phyloP scores from a whole-genome alignment of 2,329 filamentous ascomycete species.

The Laburnicola sp. region DNA sequence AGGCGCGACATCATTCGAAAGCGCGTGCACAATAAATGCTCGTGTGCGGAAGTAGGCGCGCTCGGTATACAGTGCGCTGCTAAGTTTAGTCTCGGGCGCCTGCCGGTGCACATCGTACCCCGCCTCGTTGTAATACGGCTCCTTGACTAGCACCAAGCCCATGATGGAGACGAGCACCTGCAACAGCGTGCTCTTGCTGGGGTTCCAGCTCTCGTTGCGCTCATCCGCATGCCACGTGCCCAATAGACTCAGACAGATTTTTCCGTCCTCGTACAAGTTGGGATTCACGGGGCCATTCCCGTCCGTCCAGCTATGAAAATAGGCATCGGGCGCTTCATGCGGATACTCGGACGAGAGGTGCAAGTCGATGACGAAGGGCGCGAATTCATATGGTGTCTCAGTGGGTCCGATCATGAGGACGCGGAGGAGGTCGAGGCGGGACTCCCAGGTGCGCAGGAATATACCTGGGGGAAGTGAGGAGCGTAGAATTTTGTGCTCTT shows the following conservation, averaged over 20 bases:
- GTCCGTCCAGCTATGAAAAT: slow-evolving; percentile 63
- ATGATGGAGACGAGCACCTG: slow-evolving; percentile 62
- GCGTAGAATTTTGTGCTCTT: slow-evolving; percentile 62
- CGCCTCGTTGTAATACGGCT: slow-evolving; percentile 67
- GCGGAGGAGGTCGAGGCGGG: slow-evolving; percentile 60
- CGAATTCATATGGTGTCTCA: slow-evolving; percentile 64
- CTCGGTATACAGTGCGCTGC: slow-evolving; percentile 57
- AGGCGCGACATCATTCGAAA: slow-evolving; percentile 49
- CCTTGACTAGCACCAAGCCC: slow-evolving; percentile 60
- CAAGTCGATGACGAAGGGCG: slow-evolving; percentile 64
- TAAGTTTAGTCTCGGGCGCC: slow-evolving; percentile 51
- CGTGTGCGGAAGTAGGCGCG: slow-evolving; percentile 58
- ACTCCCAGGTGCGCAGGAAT: slow-evolving; percentile 63
- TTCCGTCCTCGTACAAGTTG: slow-evolving; percentile 65
- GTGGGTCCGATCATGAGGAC: slow-evolving; percentile 61
- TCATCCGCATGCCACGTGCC: slow-evolving; percentile 62
- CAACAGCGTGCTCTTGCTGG: slow-evolving; percentile 57
- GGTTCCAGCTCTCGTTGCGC: slow-evolving; percentile 58
- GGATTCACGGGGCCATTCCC: slow-evolving; percentile 60
- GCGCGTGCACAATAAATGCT: slow-evolving; percentile 55
- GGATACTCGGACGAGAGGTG: slow-evolving; percentile 57
- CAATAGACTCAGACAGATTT: slow-evolving; percentile 62
- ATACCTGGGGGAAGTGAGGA: slow-evolving; percentile 59
- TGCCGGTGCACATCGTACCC: slow-evolving; percentile 59
- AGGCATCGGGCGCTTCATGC: slow-evolving; percentile 55